A percentile compares a stretch with the other conserved stretches of the same genome.
phyloP scores from a whole-genome alignment of 2,329 filamentous ascomycete species.

The Blumeriella jaapii region DNA sequence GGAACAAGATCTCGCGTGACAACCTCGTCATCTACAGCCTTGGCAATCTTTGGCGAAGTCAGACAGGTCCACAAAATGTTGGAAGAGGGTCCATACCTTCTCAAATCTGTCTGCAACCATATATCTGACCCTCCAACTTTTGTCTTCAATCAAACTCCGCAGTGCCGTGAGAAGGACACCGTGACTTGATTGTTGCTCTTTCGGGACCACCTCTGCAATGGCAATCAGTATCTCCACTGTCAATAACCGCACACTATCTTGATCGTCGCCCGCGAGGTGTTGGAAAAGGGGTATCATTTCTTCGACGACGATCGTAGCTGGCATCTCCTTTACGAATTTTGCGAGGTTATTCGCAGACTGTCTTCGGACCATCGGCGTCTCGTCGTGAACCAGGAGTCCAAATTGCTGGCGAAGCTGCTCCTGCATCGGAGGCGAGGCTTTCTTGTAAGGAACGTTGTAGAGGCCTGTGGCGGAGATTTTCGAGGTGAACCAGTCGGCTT shows the following conservation, averaged over 20 bases:
- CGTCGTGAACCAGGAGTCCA: conserved; percentile 86
- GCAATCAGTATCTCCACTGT: conserved; percentile 95
- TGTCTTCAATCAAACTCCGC: conserved; percentile 92
- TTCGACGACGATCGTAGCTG: conserved; percentile 79
- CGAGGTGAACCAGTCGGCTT: conserved; percentile 99
- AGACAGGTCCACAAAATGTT: conserved; percentile 4
- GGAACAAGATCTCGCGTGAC: conserved; percentile 88
- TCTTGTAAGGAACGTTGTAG: conserved; percentile 86
- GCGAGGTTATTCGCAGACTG: conserved; percentile 93
- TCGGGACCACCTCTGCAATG: conserved; percentile 92
- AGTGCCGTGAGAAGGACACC: conserved; percentile 84
- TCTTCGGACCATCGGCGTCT: conserved; percentile 97
- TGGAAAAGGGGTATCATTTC: conserved; percentile 99
- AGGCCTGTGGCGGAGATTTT: conserved; percentile 97
- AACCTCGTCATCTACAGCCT: conserved; percentile 95
- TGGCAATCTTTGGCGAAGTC: conserved; percentile 61
- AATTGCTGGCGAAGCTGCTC: conserved; percentile 89
- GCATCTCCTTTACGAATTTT: conserved; percentile 97
- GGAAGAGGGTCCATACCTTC: conserved; percentile 51
- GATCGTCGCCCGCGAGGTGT: conserved; percentile 89
- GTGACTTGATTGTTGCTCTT: conserved; percentile 95
- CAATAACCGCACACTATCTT: conserved; percentile 90
- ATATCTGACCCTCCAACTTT: conserved; percentile 98
- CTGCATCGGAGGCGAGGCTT: conserved; percentile 78
- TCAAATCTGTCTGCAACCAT: conserved; percentile 99